A percentile compares a stretch with the other conserved stretches of the same genome.
These are phyloP conservation scores for Cutaneotrichosporon cyanovorans DNA, from an alignment of 1,284 basidiomycete genomes.

Conservation along the genomic window DNA sequence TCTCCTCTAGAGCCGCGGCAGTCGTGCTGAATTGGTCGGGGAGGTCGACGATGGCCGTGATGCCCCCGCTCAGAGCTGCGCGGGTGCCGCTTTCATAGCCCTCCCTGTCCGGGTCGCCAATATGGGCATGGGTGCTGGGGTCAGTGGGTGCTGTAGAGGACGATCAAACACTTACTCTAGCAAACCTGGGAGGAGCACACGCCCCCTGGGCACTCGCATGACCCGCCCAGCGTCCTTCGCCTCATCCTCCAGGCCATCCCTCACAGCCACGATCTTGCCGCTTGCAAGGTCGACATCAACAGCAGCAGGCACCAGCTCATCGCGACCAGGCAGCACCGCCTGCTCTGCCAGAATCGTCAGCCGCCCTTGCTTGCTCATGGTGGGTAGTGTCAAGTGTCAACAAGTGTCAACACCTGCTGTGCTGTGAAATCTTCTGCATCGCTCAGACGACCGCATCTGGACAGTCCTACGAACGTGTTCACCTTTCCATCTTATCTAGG, in stretches of 20 bases:
- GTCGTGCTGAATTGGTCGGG: slow-evolving; percentile 91
- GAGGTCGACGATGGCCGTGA: slow-evolving; percentile 91
- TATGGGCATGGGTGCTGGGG: slow-evolving; percentile 74
- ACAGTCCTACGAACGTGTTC: no score
- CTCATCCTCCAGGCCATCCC: slow-evolving; percentile 28
- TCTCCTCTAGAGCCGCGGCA: slow-evolving; percentile 60
- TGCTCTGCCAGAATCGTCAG: slow-evolving; percentile 23
- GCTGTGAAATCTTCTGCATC: no score
- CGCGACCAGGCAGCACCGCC: slow-evolving; percentile 55
- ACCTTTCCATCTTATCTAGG: no score
- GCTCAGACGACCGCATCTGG: no score
- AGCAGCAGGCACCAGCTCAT: slow-evolving; percentile 49
- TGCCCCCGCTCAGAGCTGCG: slow-evolving; percentile 79
- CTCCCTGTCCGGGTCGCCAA: slow-evolving; percentile 83
- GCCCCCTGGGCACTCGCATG: slow-evolving; percentile 28
- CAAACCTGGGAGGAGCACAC: slow-evolving; percentile 68
- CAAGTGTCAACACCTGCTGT: no score
- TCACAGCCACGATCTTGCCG: slow-evolving; percentile 62
- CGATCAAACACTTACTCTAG: slow-evolving; percentile 60
- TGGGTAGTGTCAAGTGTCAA: background rate
- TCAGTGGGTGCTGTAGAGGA: background rate
- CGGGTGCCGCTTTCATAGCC: slow-evolving; percentile 83
- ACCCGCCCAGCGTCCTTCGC: no score
- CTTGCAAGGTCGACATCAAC: slow-evolving; percentile 56
- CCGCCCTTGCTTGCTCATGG: background rate